phyloP scores from a whole-genome alignment of 106 monocot species.

The Dioscorea zingiberensis region DNA sequence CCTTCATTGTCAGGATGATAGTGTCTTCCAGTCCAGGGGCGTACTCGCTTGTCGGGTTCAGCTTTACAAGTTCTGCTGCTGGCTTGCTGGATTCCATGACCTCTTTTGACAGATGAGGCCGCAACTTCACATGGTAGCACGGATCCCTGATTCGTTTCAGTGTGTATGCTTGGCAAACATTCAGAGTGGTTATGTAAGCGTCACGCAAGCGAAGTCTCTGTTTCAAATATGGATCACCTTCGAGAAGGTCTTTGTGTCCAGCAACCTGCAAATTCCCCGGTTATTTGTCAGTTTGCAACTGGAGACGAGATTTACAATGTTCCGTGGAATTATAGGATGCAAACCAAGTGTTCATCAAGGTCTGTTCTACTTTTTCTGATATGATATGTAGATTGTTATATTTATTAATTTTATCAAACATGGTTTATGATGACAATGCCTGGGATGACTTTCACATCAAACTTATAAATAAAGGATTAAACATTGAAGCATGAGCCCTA shows the following conservation, averaged over 20 bases:
- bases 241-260: constrained; percentile 47
- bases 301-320: too few species aligned
- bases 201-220: constrained; percentile 43
- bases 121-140: constrained; percentile 30
- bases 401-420: too few species aligned
- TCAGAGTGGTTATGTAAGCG: constrained; percentile 55
- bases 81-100: constrained; percentile 23
- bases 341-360: too few species aligned
- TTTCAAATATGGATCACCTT: constrained; percentile 57
- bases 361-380: too few species aligned
- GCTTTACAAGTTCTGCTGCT: constrained; percentile 70
- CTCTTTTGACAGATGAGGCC: constrained; percentile 46
- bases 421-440: too few species aligned
- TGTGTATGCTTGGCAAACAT: constrained; percentile 50
- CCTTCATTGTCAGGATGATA: constrained; percentile 94
- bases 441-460: too few species aligned
- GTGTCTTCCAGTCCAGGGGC: constrained; percentile 89
- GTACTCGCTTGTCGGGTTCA: constrained; percentile 85
- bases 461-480: too few species aligned
- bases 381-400: too few species aligned
- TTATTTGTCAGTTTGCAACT: not conserved
- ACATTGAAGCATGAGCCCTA: too few species aligned
- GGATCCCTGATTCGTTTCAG: constrained; percentile 51
- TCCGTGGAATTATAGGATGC: too few species aligned
- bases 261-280: constrained; percentile 30